Conservation (phyloP, 176 grass and related monocot genomes). For the Oryza coarctata region DNA sequence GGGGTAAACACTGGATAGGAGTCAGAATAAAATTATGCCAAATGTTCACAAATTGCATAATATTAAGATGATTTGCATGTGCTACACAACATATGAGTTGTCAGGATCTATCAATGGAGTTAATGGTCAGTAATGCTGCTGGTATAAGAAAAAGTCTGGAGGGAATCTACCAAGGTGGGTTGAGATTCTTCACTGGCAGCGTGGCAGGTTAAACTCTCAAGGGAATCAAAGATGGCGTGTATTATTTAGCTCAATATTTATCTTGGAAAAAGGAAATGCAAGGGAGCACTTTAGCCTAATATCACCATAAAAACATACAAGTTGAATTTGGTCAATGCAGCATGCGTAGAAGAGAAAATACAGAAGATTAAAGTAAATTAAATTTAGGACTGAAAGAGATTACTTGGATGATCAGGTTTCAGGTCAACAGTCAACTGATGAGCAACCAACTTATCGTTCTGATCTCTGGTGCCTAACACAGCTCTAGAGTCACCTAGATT, state of each 20-base stretch:
- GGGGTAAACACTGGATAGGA: constrained; percentile 2
- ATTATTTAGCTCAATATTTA: constrained; percentile 3
- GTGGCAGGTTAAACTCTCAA: background rate
- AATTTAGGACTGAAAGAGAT: constrained; percentile 11
- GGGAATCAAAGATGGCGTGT: background rate
- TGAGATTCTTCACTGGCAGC: background rate
- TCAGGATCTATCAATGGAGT: background rate
- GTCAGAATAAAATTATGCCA: background rate
- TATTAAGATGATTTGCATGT: constrained; percentile 2
- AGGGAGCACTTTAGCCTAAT: background rate
- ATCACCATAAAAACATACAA: constrained; percentile 12
- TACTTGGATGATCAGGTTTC: constrained; percentile 97
- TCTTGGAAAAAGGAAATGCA: background rate
- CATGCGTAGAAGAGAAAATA: background rate
- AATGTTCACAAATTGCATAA: background rate
- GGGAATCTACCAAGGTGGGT: background rate
- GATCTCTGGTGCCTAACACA: constrained; percentile 73
- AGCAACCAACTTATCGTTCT: constrained; percentile 57
- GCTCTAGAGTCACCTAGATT: constrained; percentile 94
- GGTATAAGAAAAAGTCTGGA: background rate
- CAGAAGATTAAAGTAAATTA: constrained; percentile 1
- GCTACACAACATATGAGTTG: constrained; percentile 6
- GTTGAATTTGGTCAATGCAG: background rate
- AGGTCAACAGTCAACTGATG: constrained; percentile 87
- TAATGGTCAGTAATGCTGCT: background rate